Conservation (phyloP, 768 basidiomycete genomes). For the Baorangia bicolor region DNA sequence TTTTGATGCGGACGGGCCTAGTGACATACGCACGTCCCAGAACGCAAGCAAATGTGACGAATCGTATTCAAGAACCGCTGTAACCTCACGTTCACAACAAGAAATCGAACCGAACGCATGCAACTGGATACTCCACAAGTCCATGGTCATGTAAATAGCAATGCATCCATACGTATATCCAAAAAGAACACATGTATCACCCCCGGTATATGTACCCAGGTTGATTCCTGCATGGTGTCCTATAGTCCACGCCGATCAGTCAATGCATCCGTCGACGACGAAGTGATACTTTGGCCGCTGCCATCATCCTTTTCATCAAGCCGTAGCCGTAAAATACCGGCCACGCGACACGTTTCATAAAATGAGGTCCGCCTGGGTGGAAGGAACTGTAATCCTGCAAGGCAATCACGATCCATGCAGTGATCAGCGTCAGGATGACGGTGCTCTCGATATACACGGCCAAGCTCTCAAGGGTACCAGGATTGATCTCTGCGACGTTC, state of each 20-base stretch:
- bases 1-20: neutral
- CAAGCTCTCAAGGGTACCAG: slow-evolving; percentile 31
- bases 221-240: neutral
- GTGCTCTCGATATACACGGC: slow-evolving; percentile 42
- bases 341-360: slow-evolving; percentile 21
- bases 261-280: neutral
- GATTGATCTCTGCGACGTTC: slow-evolving; percentile 33
- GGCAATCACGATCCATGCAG: slow-evolving; percentile 57
- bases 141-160: neutral
- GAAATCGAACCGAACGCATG: neutral
- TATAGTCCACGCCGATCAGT: no score
- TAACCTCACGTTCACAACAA: neutral
- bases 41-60: neutral
- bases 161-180: neutral
- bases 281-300: neutral
- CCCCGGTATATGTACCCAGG: neutral
- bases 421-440: slow-evolving; percentile 47
- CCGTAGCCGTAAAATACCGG: slow-evolving; percentile 9
- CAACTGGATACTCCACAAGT: neutral
- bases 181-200: neutral
- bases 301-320: neutral
- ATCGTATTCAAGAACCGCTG: neutral
- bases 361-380: slow-evolving; percentile 6
- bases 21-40: no score
- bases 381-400: slow-evolving; percentile 38